These are phyloP conservation scores for Sisymbrium irio DNA, from an alignment of 345 rosid species.

Conservation along the genomic window DNA sequence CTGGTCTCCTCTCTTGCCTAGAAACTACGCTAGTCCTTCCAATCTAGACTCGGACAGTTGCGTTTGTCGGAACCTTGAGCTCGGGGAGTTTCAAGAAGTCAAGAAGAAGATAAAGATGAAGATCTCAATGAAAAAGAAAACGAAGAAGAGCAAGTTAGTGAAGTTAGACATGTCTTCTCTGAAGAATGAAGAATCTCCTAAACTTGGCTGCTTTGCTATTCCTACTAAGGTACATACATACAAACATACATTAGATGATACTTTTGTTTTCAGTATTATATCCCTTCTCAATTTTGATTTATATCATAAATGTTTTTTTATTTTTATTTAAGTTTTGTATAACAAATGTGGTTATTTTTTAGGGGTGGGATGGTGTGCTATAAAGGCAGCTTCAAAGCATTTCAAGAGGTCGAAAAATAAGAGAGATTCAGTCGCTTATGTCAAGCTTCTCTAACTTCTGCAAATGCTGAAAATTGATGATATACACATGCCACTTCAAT, in stretches of 20 bases:
- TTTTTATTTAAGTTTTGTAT: background rate
- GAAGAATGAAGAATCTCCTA: constrained; percentile 42
- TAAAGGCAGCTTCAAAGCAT: constrained; percentile 74
- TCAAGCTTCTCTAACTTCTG: constrained; percentile 48
- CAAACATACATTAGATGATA: no score
- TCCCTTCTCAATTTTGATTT: no score
- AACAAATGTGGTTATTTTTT: background rate
- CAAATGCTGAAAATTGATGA: constrained; percentile 19
- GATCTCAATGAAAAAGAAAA: constrained; percentile 5
- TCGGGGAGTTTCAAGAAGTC: constrained; percentile 29
- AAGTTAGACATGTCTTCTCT: constrained; percentile 21
- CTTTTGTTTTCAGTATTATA: background rate
- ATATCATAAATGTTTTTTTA: background rate
- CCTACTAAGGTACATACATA: constrained; percentile 51
- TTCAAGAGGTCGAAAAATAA: constrained; percentile 71
- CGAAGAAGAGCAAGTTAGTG: constrained; percentile 34
- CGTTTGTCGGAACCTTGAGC: constrained; percentile 37
- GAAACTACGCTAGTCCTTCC: constrained; percentile 40
- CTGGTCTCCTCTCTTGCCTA: constrained; percentile 86
- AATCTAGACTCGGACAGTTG: constrained; percentile 44
- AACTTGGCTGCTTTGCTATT: constrained; percentile 46
- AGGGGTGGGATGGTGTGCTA: constrained; percentile 72
- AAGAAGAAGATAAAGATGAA: constrained; percentile 12
- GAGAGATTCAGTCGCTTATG: constrained; percentile 40
- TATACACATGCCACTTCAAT: background rate